phyloP scores from a whole-genome alignment of 169 alveolate genomes.

The Blepharisma undulans region DNA sequence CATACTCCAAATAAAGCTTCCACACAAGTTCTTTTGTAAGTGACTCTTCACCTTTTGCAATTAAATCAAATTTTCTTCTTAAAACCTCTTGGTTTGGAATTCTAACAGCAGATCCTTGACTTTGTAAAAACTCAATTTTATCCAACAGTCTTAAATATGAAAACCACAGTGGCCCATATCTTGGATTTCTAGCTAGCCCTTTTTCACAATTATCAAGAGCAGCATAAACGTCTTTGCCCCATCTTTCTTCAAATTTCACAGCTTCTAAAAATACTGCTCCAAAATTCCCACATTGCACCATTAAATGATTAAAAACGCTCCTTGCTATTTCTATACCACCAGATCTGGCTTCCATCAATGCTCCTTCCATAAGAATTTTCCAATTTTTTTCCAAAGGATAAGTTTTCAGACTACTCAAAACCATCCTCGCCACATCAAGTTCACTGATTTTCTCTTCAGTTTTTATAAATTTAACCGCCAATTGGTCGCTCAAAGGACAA shows the following conservation, averaged over 20 bases:
- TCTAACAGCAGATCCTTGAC: not conserved
- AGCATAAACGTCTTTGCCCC: conserved; percentile 40
- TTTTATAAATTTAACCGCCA: conserved; percentile 49
- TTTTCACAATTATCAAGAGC: conserved; percentile 56
- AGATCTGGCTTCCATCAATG: conserved; percentile 55
- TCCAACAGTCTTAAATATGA: conserved; percentile 44
- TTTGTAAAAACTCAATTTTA: conserved; percentile 9
- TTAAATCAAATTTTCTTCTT: conserved; percentile 36
- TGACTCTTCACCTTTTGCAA: conserved; percentile 26
- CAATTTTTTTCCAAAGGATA: conserved; percentile 50
- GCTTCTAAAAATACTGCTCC: conserved; percentile 56
- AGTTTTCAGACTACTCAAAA: conserved; percentile 37
- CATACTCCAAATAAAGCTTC: conserved; percentile 60
- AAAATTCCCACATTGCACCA: conserved; percentile 32
- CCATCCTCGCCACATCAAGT: conserved; percentile 31
- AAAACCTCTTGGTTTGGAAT: not conserved
- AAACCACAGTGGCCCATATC: conserved; percentile 64
- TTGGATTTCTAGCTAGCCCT: conserved; percentile 45
- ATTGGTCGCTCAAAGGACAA: conserved; percentile 53
- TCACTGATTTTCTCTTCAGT: conserved; percentile 56
- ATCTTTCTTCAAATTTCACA: conserved; percentile 56
- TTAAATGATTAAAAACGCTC: conserved; percentile 35
- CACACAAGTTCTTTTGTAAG: conserved; percentile 53
- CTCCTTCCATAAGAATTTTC: conserved; percentile 59
- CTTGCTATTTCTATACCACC: conserved; percentile 49